These are phyloP conservation scores for Aspergillus sp. DNA, from an alignment of 2,329 filamentous ascomycete species.

Conservation along the genomic window DNA sequence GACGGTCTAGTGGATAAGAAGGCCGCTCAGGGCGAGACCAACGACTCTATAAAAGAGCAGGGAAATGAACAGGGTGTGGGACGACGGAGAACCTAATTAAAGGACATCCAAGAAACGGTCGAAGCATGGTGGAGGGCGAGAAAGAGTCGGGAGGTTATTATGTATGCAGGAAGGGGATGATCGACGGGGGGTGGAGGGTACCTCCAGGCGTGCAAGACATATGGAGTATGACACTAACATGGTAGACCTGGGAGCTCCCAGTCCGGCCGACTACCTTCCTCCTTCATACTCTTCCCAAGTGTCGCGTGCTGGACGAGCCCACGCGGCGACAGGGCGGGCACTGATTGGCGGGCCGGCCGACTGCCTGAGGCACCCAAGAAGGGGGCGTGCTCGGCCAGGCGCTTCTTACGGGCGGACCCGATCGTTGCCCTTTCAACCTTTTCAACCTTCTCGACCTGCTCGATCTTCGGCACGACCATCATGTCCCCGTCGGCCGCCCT, in stretches of 20 bases:
- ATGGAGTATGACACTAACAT: not conserved
- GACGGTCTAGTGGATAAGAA: not conserved
- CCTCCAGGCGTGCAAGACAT: not conserved
- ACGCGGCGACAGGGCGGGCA: slow-evolving; percentile 24
- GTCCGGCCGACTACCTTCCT: too few species aligned
- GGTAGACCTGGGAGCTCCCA: not conserved
- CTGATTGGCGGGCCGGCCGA: slow-evolving; percentile 27
- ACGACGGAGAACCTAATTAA: not conserved
- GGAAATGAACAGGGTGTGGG: not conserved
- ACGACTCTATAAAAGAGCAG: not conserved
- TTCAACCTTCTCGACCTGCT: not conserved
- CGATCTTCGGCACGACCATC: not conserved
- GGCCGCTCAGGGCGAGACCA: not conserved
- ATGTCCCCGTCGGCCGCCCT: not conserved
- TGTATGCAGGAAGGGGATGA: not conserved
- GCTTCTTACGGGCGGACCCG: slow-evolving; percentile 14
- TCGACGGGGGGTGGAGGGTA: not conserved
- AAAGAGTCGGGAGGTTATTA: slow-evolving; percentile 6
- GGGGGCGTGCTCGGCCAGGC: slow-evolving; percentile 19
- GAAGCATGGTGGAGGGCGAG: slow-evolving; percentile 14
- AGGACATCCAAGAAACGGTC: slow-evolving; percentile 3
- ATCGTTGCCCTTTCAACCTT: not conserved
- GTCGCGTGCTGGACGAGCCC: slow-evolving; percentile 38
- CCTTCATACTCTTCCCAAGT: too few species aligned
- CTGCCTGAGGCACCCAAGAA: not conserved